Percentiles rank a stretch among this genome's conserved stretches.
Evolutionary conservation across 768 basidiomycete species (phyloP).

Genomic region (Termitomyces bulborhizus): DNA sequence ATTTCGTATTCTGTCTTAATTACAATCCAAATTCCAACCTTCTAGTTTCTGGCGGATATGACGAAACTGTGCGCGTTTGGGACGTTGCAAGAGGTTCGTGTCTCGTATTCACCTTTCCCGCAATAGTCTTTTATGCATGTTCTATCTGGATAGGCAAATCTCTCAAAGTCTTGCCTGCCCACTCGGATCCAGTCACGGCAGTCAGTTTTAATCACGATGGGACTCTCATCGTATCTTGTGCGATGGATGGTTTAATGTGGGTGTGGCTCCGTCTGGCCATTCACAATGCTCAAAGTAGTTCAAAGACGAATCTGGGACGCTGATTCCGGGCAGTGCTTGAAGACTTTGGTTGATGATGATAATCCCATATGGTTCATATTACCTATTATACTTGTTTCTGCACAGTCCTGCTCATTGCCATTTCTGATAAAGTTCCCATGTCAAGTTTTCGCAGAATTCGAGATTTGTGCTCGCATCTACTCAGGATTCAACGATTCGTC

Average conservation of each 20-base stretch:
- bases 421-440: slow-evolving; percentile 58
- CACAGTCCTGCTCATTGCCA: slow-evolving; percentile 5
- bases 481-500: slow-evolving; percentile 87
- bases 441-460: slow-evolving; percentile 89
- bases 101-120: neutral
- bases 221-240: slow-evolving; percentile 88
- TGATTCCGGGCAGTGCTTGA: slow-evolving; percentile 94
- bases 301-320: slow-evolving; percentile 94
- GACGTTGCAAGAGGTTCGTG: slow-evolving; percentile 79
- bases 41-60: slow-evolving; percentile 89
- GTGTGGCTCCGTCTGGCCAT: slow-evolving; percentile 29
- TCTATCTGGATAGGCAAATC: slow-evolving; percentile 51
- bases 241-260: slow-evolving; percentile 96
- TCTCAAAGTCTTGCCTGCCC: slow-evolving; percentile 87
- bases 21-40: slow-evolving; percentile 89
- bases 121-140: neutral
- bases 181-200: slow-evolving; percentile 95
- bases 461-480: slow-evolving; percentile 86
- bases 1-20: slow-evolving; percentile 90
- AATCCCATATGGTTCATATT: slow-evolving; percentile 78
- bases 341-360: slow-evolving; percentile 94
- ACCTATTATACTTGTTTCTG: neutral
- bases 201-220: slow-evolving; percentile 95
- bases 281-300: slow-evolving; percentile 5
- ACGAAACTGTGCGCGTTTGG: slow-evolving; percentile 97